Base-by-base conservation (phyloP, 1,284 basidiomycete genomes). In the Ceratorhiza oryzae-sativae region DNA sequence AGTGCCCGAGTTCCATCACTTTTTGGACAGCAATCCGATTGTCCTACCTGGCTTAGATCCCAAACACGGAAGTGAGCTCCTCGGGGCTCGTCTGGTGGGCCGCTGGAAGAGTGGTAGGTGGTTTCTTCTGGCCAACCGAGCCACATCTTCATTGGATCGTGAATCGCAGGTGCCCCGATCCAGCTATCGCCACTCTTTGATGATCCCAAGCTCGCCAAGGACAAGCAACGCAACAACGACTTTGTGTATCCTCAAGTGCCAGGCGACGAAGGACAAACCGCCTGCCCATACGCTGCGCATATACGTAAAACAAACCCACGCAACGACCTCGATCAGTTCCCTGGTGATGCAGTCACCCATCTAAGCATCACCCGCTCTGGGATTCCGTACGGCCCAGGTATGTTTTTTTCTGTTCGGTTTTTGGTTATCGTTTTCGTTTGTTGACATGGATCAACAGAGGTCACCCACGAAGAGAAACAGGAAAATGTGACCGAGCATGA, bases 201-300 rank as follows among this genome's bases (percentile, higher is more conserved):
- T 72, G 79, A 86, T 72, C 80, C 81, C 1, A 76, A 62, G 0
- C 76, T 85, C 20, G 83, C 77, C 4, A 74, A 75, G 0, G 81
- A 86, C 76, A 77, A 77, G 8, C 55, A 75, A 51, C 82, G 81
- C 74, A 83, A 81, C 75, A 85, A 86, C 77, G 78, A 84, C 74
- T 86, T 86, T 79, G 77, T 78, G 27, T 86, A 80, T 75, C 72
- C 77, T 18, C 78, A 78, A 15, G 53, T 48, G 30, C 25, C 42
- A 41, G 45, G 49, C 41, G 45, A 62, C 27, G 48, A 23, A 56
- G 49, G 81, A 80, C 76, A 81, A 83, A 73, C 82, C 80, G 48
- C 80, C 20, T 87, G 86, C 77, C 86, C 87, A 0, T 87, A 86
- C 79, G 82, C 84, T 71, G 85, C 86, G 3, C 87, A 88, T 75